Evolutionary conservation across 1,284 basidiomycete genomes (phyloP).

Genomic region (Ceratobasidium theobromae): DNA sequence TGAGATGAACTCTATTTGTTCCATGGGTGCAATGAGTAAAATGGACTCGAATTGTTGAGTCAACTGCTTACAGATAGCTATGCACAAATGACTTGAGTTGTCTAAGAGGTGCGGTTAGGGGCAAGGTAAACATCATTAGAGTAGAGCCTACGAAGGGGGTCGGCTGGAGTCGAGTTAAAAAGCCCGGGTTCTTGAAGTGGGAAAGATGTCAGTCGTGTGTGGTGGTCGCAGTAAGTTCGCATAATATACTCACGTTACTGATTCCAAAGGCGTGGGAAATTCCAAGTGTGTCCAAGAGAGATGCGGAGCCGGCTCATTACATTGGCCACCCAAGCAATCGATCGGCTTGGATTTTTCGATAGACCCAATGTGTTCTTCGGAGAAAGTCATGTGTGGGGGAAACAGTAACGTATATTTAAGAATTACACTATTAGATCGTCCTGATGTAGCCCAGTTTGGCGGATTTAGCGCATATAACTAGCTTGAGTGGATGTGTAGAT

Average conservation of each 20-base stretch:
- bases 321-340: conserved; percentile 10
- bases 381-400: conserved; percentile 14
- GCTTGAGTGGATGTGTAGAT: background rate
- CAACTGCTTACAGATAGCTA: too few relatives aligned
- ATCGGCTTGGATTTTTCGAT: conserved; percentile 26
- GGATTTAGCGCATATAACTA: background rate
- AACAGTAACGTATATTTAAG: background rate
- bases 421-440: conserved; percentile 4
- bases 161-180: background rate
- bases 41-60: too few relatives aligned
- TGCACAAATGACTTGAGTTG: too few relatives aligned
- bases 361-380: background rate
- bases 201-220: conserved; percentile 14
- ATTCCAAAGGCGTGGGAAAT: conserved; percentile 26
- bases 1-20: background rate
- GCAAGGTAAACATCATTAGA: background rate
- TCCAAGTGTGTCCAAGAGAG: background rate
- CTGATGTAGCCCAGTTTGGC: background rate
- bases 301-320: conserved; percentile 23
- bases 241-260: conserved; percentile 27
- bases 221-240: background rate
- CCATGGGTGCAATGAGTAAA: too few relatives aligned
- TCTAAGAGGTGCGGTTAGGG: too few relatives aligned
- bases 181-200: background rate
- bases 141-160: background rate